Base-by-base conservation (phyloP, 495 filamentous ascomycete species). In the Durotheca rogersii region DNA sequence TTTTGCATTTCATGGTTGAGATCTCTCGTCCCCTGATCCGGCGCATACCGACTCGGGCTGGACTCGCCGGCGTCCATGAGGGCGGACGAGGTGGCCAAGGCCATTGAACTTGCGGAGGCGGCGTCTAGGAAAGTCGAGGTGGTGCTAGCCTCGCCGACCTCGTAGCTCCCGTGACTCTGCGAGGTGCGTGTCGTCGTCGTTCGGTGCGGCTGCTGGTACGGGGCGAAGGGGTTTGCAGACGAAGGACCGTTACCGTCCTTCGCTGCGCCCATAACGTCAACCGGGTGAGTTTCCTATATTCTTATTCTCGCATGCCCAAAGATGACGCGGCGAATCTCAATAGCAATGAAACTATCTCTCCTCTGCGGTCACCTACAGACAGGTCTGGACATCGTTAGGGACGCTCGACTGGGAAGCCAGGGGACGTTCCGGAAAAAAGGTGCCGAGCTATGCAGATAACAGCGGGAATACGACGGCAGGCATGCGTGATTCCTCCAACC, bases 141-240 rank as follows among this genome's bases (percentile, higher is more conserved):
- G 3, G 37, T 40, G 48, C 65, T 65, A 20, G 67, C 31, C 57
- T 66, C 65, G 47, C 64, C 68, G 6, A 54, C 36, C 7, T 64
- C 66, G 31, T 62, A 60, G 46, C 62, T 67, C 35, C 58, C 50
- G 47, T 57, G 46, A 29, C 59, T 65, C 29, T 53, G 44, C n/a
- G 62, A 58, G 9, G 62, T 60, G 44, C 52, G 58, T 15, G 62
- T 34, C 2, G 57, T 54, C 12, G 62, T 55, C 16, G 50, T 41
- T 48, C 51, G 56, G 12, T 47, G 33, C 46, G 34, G 45, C 41
- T 43, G 43, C 6, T 49, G 43, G 33, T 47, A 44, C 37, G 37
- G 11, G 14, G 18, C 27, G 15, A 7, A 14, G 6, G 44, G 31
- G 19, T 38, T 53, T 29, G 50, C 30, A 25, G 49, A 34, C 21